Evolutionary conservation across 148 eudicot species (phyloP), one percentile per base, ranked within the genome.

Genomic region (Amaranthus cruentus): DNA sequence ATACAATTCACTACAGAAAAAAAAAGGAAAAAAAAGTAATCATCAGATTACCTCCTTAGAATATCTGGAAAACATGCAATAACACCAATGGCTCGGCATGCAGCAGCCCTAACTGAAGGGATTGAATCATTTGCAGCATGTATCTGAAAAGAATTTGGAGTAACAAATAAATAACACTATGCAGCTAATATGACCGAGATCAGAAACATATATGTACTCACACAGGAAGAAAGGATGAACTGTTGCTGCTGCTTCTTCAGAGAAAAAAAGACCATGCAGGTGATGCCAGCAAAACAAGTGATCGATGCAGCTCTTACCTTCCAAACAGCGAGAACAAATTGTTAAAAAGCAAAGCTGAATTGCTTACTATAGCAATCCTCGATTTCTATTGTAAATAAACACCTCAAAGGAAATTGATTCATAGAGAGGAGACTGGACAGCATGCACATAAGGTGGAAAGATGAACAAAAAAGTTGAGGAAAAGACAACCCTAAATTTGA

Each of bases 51-150:
- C 96, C 93, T 91, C 57, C 52, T 71, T 10, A 84, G 81, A 78
- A 91, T 88, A 57, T 82, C 86, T 15, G 97, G 97, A 81, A 95
- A 95, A 80, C 89, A 90, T 54, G 95, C 85, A 80, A 95, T 87
- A 65, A 95, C 91, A 57, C 98, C 98, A 80, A 95, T 88, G 70
- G 98, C 93, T 49, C 98, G 96, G 79, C 97, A 95, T 79, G 98
- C 96, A 72, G 93, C 97, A 80, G 97, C 87, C 76, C 91, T 89
- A 56, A 95, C 96, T 56, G 93, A 85, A 78, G 98, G 91, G 71
- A 79, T 93, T 80, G 77, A 85, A 75, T 91, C 98, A 38, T 81
- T 82, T 59, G 98, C 89, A 77, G 88, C 96, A 76, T 82, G 75
- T 78, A 89, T 77, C 98, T 93, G 84, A 10, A 83, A 72, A 72